phyloP scores from a whole-genome alignment of 306 rosid species.

The Glycine tomentella region DNA sequence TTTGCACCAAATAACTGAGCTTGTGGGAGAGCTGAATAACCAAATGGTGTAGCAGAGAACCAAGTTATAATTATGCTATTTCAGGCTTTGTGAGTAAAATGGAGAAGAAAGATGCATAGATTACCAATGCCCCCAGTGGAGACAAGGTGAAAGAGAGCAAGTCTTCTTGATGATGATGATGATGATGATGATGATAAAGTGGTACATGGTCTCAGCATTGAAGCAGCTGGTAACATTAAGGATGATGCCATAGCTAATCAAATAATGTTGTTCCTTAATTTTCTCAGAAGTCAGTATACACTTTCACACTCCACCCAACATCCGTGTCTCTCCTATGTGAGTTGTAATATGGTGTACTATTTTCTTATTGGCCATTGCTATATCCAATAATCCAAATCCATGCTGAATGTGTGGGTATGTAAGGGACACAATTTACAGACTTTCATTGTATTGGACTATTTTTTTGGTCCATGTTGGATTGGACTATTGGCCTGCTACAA shows the following conservation, averaged over 20 bases:
- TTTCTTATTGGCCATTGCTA: slow-evolving; percentile 10
- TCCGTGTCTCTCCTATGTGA: not conserved
- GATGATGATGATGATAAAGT: slow-evolving; percentile 15
- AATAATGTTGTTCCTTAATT: not conserved
- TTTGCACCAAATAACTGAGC: slow-evolving; percentile 63
- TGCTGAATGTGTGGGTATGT: not conserved
- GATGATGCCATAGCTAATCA: slow-evolving; percentile 43
- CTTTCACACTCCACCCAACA: not conserved
- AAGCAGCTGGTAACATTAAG: slow-evolving; percentile 35
- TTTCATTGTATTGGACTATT: not conserved
- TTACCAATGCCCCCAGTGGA: slow-evolving; percentile 49
- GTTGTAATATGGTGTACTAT: no score
- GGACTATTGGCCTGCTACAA: not conserved
- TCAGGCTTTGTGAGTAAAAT: not conserved
- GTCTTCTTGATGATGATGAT: slow-evolving; percentile 42
- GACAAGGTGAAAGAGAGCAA: slow-evolving; percentile 61
- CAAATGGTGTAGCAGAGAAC: slow-evolving; percentile 42
- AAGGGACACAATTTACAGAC: not conserved
- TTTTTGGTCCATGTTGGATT: not conserved
- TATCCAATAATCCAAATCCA: slow-evolving; percentile 29
- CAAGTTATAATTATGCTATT: not conserved
- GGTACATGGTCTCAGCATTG: slow-evolving; percentile 12
- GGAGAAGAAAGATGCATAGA: not conserved
- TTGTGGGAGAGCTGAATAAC: slow-evolving; percentile 70
- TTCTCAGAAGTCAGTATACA: not conserved